Percentiles rank a stretch among this genome's conserved stretches.
Conservation (phyloP, 352 stramenopile genomes). For the Phytophthora pisi region DNA sequence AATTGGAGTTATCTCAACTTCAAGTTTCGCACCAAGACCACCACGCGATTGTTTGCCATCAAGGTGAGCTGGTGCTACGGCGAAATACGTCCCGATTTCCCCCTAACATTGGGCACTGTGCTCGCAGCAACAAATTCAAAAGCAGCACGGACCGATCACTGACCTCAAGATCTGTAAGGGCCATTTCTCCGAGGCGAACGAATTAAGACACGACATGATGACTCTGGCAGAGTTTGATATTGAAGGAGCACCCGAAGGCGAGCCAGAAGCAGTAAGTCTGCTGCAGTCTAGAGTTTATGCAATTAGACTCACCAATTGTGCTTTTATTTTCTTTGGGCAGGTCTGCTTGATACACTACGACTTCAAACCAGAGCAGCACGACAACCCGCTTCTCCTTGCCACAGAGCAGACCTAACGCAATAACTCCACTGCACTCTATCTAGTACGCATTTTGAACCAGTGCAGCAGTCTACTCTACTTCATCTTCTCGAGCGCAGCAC, state of each 20-base stretch:
- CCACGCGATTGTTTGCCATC: conserved; percentile 57
- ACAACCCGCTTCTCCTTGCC: conserved; percentile 60
- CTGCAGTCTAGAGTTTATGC: not conserved
- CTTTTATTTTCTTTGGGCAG: conserved; percentile 17
- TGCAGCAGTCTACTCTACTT: conserved; percentile 17
- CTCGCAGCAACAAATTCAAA: conserved; percentile 55
- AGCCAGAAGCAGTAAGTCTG: conserved; percentile 43
- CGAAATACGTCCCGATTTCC: not conserved
- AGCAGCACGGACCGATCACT: conserved; percentile 53
- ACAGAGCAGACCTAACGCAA: conserved; percentile 34
- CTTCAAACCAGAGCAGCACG: conserved; percentile 68
- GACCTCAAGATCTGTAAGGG: conserved; percentile 67
- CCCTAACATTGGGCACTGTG: not conserved
- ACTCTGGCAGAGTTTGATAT: conserved; percentile 58
- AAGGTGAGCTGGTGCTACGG: conserved; percentile 27
- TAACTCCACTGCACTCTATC: conserved; percentile 19
- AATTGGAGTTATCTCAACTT: conserved; percentile 77
- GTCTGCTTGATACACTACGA: conserved; percentile 65
- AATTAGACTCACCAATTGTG: conserved; percentile 1
- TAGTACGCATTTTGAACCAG: conserved; percentile 6
- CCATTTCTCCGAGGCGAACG: conserved; percentile 61
- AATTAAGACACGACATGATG: conserved; percentile 56
- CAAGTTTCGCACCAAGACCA: conserved; percentile 53
- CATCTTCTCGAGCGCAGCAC: conserved; percentile 38
- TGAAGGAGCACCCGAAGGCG: conserved; percentile 44